Conservation (phyloP, 805 yeast genomes). For the Ogataea siamensis region DNA sequence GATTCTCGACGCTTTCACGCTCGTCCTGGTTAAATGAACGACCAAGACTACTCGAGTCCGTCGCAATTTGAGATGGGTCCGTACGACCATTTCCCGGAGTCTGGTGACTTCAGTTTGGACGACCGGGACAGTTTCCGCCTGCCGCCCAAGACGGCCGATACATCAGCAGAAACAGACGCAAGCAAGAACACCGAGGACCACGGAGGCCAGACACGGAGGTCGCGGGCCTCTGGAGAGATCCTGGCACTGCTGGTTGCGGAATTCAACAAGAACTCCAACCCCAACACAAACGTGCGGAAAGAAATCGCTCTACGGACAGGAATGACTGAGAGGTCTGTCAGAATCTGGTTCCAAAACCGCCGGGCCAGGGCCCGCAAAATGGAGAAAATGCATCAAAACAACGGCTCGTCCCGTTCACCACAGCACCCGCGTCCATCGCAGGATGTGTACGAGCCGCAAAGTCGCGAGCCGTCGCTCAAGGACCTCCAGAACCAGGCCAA, state of each 20-base stretch:
- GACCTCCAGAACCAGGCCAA: slow-evolving; percentile 23
- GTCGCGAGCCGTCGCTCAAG: slow-evolving; percentile 17
- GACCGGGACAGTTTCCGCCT: slow-evolving; percentile 3
- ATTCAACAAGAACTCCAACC: slow-evolving; percentile 71
- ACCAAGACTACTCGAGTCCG: slow-evolving; percentile 8
- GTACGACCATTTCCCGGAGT: slow-evolving; percentile 4
- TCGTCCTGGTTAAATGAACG: slow-evolving; percentile 2
- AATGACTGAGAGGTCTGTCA: slow-evolving; percentile 83
- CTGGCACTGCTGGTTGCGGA: slow-evolving; percentile 64
- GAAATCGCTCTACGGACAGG: slow-evolving; percentile 68
- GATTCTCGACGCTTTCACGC: background rate
- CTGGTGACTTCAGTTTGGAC: slow-evolving; percentile 3
- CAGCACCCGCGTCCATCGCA: background rate
- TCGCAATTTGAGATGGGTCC: slow-evolving; percentile 5
- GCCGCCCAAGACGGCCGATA: slow-evolving; percentile 3
- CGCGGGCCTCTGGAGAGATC: slow-evolving; percentile 60
- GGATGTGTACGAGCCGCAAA: slow-evolving; percentile 10
- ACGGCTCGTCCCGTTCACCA: slow-evolving; percentile 4
- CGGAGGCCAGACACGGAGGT: slow-evolving; percentile 28
- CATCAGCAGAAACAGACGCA: slow-evolving; percentile 5
- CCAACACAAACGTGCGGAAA: slow-evolving; percentile 68
- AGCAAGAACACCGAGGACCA: slow-evolving; percentile 10
- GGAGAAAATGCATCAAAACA: slow-evolving; percentile 44
- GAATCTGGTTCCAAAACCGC: slow-evolving; percentile 92
- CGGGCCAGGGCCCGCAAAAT: slow-evolving; percentile 74